Evolutionary conservation across 495 filamentous ascomycete genomes (phyloP).

Genomic region (Sabuloglossum arenarium): DNA sequence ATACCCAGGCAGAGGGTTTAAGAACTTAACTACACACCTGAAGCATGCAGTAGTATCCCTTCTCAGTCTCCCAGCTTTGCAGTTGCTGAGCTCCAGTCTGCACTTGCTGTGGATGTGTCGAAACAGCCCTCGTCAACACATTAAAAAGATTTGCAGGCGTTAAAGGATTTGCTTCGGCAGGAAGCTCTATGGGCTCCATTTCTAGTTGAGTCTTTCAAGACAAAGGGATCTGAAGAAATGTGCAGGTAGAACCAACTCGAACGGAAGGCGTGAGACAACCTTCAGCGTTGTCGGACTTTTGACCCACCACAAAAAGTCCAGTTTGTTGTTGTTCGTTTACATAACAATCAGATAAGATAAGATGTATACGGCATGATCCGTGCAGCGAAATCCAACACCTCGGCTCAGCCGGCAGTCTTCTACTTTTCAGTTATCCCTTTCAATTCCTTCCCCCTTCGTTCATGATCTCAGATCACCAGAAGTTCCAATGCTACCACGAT

Average conservation of each 20-base stretch:
- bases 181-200: conserved; percentile 31
- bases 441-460: not conserved
- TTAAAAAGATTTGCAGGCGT: conserved; percentile 47
- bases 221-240: not conserved
- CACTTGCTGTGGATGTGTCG: conserved; percentile 51
- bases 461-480: not conserved
- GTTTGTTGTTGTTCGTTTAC: not conserved
- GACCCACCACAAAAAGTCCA: too few relatives aligned
- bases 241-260: too few relatives aligned
- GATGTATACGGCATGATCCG: not conserved
- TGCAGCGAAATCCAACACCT: not conserved
- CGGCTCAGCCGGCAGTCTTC: not conserved
- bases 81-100: conserved; percentile 69
- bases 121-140: conserved; percentile 48
- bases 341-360: not conserved
- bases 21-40: conserved; percentile 33
- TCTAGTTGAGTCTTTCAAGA: not conserved
- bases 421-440: too few relatives aligned
- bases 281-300: too few relatives aligned
- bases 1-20: not conserved
- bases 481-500: conserved; percentile 20
- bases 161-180: conserved; percentile 41
- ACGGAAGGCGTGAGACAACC: too few relatives aligned
- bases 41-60: conserved; percentile 54
- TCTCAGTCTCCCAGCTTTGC: conserved; percentile 59